Evolutionary conservation across 2,329 filamentous ascomycete genomes (phyloP), one percentile per base, ranked within the genome.

Genomic region (Penicillium sp.): DNA sequence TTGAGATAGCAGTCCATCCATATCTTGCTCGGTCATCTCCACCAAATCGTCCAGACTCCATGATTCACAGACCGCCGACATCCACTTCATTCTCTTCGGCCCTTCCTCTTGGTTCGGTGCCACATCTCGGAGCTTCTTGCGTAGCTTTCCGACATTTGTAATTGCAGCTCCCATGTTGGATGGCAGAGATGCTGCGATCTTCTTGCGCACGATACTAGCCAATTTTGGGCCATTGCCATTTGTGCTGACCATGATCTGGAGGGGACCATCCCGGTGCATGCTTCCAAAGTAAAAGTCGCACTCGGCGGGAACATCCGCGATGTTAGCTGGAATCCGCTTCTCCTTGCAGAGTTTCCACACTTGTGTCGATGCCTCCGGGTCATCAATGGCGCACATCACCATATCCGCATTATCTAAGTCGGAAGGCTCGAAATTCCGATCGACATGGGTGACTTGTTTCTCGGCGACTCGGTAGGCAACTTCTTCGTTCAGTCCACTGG

Each of bases 241-340:
- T 35, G 95, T 99, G 78, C 91, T 96, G 67, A 99, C 93, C 95
- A 99, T 99, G 69, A 99, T 89, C 80, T 99, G 95, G 59, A 99
- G 77, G 6, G 95, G 95, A 0, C 95, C 95, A 73, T 99, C 95
- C 50, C 95, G 88, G 77, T 99, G 91, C 39, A 97, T 88, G 72
- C 90, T 95, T 61, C 95, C 95, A 78, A 99, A 99, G 81, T 97
- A 99, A 73, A 99, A 99, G 72, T 99, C 95, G 76, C 95, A 99
- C 75, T 99, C 95, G 0, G 92, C 85, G 0, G 95, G 95, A 3
- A 99, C 95, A 72, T 99, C 95, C 65, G 95, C 95, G 64, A 99
- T 96, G 75, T 99, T 99, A 56, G 92, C 93, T 6, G 92, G 87
- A 63, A 98, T 90, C 59, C 87, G 87, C 59, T 82, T 84, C 73